Percentiles rank a stretch among this genome's conserved stretches.
Conservation (phyloP, 257 asterid species). For the Handroanthus guayacan region DNA sequence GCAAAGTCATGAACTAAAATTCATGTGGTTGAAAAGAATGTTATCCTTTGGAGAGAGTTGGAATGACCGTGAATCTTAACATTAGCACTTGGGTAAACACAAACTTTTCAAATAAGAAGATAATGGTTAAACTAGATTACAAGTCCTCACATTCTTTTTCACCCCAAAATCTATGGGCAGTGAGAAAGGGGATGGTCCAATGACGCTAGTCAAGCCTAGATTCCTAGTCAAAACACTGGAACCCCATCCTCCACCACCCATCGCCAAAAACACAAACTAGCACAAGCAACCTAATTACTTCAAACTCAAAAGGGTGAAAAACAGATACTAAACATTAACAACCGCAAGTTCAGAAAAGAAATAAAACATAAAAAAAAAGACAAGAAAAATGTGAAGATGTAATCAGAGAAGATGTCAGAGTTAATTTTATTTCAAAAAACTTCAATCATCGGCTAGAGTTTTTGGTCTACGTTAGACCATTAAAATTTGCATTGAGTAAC, state of each 20-base stretch:
- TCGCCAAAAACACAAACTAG: neutral
- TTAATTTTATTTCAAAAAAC: conserved; percentile 18
- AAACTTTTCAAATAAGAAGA: conserved; percentile 13
- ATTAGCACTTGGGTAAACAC: conserved; percentile 13
- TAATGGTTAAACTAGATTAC: neutral
- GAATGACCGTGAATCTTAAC: conserved; percentile 20
- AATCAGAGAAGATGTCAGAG: conserved; percentile 13
- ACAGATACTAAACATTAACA: neutral
- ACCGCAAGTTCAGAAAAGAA: conserved; percentile 2
- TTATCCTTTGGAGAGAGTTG: conserved; percentile 16
- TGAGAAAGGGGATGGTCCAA: neutral
- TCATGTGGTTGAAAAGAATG: conserved; percentile 14
- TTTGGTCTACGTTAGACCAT: neutral
- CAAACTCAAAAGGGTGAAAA: neutral
- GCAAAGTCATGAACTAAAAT: conserved; percentile 21
- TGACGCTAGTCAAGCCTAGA: neutral
- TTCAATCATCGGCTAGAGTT: conserved; percentile 23
- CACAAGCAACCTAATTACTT: neutral
- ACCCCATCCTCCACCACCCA: neutral
- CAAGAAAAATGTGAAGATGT: conserved; percentile 8
- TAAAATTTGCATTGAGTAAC: conserved; percentile 7
- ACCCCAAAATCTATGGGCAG: neutral
- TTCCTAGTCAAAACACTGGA: neutral
- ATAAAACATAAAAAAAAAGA: neutral
- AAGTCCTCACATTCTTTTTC: neutral